Percentiles rank a stretch among this genome's conserved stretches.
These are phyloP conservation scores for Ensete ventricosum DNA, from an alignment of 176 grass and related monocot genomes.

Conservation along the genomic window DNA sequence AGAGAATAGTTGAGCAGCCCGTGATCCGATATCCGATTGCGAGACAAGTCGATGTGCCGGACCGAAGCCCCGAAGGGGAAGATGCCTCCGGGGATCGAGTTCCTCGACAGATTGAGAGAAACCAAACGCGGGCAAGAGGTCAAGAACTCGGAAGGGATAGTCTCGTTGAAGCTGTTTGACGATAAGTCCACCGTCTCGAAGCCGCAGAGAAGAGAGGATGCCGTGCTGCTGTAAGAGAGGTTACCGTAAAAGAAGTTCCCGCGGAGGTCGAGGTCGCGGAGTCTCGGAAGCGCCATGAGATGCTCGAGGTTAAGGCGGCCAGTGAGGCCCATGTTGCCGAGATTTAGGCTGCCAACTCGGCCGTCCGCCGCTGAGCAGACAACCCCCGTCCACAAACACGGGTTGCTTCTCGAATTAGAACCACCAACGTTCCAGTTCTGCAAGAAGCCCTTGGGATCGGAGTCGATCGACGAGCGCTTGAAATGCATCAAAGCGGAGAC, in stretches of 20 bases:
- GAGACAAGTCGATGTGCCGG: slow-evolving; percentile 57
- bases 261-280: slow-evolving; percentile 39
- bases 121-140: slow-evolving; percentile 36
- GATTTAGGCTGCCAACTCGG: slow-evolving; percentile 47
- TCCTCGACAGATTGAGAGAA: slow-evolving; percentile 65
- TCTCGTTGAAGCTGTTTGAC: slow-evolving; percentile 61
- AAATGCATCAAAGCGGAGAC: slow-evolving; percentile 62
- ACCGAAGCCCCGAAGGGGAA: slow-evolving; percentile 55
- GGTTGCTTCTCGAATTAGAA: slow-evolving; percentile 25
- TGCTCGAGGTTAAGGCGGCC: slow-evolving; percentile 49
- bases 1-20: slow-evolving; percentile 63
- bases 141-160: slow-evolving; percentile 52
- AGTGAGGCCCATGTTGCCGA: slow-evolving; percentile 54
- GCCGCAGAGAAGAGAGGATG: slow-evolving; percentile 26
- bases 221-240: slow-evolving; percentile 42
- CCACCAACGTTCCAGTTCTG: slow-evolving; percentile 24
- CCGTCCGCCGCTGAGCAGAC: slow-evolving; percentile 30
- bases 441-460: slow-evolving; percentile 39
- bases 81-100: slow-evolving; percentile 39
- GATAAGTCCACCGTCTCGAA: slow-evolving; percentile 59
- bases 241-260: slow-evolving; percentile 85
- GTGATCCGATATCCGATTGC: slow-evolving; percentile 44
- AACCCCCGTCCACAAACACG: slow-evolving; percentile 66
- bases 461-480: slow-evolving; percentile 36
- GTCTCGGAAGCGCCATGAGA: slow-evolving; percentile 44